Percentiles rank a stretch among this genome's conserved stretches.
These are phyloP conservation scores for Beta vulgaris DNA, from an alignment of 148 eudicot genomes.

Conservation along the genomic window DNA sequence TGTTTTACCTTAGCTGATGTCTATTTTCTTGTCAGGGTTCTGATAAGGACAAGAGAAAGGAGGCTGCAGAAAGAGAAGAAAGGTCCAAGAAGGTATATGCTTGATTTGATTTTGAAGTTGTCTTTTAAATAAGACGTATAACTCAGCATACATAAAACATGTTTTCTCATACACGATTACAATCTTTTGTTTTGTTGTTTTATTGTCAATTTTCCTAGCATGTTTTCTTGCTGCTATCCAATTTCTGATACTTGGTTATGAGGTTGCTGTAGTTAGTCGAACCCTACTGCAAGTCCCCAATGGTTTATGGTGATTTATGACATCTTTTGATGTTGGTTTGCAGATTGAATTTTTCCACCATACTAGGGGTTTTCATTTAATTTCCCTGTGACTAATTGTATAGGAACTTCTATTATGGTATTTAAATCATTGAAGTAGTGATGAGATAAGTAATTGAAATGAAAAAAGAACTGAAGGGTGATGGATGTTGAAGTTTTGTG, in stretches of 20 bases:
- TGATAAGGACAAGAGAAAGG: conserved; percentile 54
- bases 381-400: too few relatives aligned
- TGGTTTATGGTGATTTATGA: too few relatives aligned
- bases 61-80: conserved; percentile 59
- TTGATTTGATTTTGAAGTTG: neutral
- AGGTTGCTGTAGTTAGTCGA: neutral
- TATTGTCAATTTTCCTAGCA: neutral
- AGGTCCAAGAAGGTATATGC: conserved; percentile 50
- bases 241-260: neutral
- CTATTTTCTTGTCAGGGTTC: conserved; percentile 36
- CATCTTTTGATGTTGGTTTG: too few relatives aligned
- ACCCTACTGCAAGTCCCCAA: neutral
- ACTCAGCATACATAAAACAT: neutral
- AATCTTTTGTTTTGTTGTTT: too few relatives aligned
- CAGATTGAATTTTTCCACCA: too few relatives aligned
- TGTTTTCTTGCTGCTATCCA: neutral
- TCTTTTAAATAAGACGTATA: neutral
- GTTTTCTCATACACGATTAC: too few relatives aligned
- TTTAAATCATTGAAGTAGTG: too few relatives aligned
- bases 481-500: neutral
- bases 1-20: neutral
- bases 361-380: too few relatives aligned
- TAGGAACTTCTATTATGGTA: too few relatives aligned
- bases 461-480: neutral
- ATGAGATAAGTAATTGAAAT: neutral